A percentile compares a stretch with the other conserved stretches of the same genome.
These are phyloP conservation scores for Aspergillus sclerotiicarbonarius DNA, from an alignment of 495 filamentous ascomycete species.

Conservation along the genomic window DNA sequence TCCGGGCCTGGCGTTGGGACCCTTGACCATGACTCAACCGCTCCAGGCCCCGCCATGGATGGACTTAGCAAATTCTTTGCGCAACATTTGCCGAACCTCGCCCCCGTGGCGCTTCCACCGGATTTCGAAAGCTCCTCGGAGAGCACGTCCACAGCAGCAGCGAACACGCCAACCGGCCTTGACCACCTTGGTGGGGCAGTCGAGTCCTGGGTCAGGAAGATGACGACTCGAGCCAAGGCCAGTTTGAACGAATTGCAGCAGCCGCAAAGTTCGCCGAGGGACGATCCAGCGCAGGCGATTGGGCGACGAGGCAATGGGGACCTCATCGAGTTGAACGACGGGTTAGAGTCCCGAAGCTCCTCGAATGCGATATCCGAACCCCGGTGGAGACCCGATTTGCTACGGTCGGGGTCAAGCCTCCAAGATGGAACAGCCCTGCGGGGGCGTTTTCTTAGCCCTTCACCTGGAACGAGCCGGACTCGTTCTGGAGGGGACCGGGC, in stretches of 20 bases:
- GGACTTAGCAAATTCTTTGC: slow-evolving; percentile 76
- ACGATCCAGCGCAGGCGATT: slow-evolving; percentile 30
- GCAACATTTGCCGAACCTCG: slow-evolving; percentile 70
- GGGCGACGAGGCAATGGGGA: slow-evolving; percentile 56
- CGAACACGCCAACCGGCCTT: slow-evolving; percentile 55
- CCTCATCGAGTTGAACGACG: slow-evolving; percentile 81
- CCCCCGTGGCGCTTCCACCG: slow-evolving; percentile 37
- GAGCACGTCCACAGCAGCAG: slow-evolving; percentile 39
- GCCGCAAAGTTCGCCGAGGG: slow-evolving; percentile 29
- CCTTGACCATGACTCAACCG: slow-evolving; percentile 62
- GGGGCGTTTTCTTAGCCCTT: slow-evolving; percentile 26
- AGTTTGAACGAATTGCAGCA: slow-evolving; percentile 44
- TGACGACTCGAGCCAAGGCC: slow-evolving; percentile 55
- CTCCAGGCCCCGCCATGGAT: slow-evolving; percentile 78
- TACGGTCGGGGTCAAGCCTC: slow-evolving; percentile 21
- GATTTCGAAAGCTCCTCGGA: slow-evolving; percentile 38
- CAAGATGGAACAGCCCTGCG: slow-evolving; percentile 16
- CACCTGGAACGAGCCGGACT: slow-evolving; percentile 44
- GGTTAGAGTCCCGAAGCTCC: slow-evolving; percentile 32
- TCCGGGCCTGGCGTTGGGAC: slow-evolving; percentile 83
- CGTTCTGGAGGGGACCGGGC: slow-evolving; percentile 29
- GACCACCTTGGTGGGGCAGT: slow-evolving; percentile 83
- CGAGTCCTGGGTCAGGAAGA: slow-evolving; percentile 83
- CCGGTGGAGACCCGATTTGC: slow-evolving; percentile 21
- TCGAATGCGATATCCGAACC: slow-evolving; percentile 22